Percentiles rank a stretch among this genome's conserved stretches.
Evolutionary conservation across 257 asterid species (phyloP).

Genomic region (Salvia miltiorrhiza): DNA sequence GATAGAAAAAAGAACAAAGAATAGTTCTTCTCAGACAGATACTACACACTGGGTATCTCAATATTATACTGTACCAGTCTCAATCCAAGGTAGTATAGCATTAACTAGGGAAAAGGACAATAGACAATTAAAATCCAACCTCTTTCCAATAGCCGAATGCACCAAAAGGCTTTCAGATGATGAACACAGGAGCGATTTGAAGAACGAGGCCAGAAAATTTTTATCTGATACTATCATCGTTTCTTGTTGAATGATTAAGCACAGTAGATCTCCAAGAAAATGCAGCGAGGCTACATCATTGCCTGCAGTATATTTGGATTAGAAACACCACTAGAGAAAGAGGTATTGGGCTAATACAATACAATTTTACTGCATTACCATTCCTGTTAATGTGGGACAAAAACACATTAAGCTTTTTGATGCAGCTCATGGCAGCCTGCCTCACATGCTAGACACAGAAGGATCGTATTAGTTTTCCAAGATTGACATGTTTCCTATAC

Average conservation of each 20-base stretch:
- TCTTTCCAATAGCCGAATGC: conserved; percentile 51
- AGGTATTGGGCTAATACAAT: background rate
- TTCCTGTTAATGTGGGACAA: conserved; percentile 43
- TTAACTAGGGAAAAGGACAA: conserved; percentile 5
- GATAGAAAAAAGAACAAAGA: background rate
- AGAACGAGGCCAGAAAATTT: conserved; percentile 55
- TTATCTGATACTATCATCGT: conserved; percentile 71
- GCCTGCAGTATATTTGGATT: conserved; percentile 45
- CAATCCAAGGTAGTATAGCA: background rate
- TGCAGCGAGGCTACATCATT: conserved; percentile 33
- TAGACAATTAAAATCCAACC: conserved; percentile 36
- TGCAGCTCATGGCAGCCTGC: conserved; percentile 65
- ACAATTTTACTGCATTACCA: conserved; percentile 38
- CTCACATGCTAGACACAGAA: conserved; percentile 52
- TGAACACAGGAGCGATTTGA: conserved; percentile 64
- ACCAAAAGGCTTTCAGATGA: conserved; percentile 55
- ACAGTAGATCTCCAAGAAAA: conserved; percentile 71
- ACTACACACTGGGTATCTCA: conserved; percentile 2
- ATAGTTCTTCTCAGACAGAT: background rate
- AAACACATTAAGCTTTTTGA: conserved; percentile 50
- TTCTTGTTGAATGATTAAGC: conserved; percentile 65
- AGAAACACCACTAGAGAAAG: conserved; percentile 12
- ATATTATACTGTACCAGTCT: background rate
- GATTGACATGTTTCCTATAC: background rate
- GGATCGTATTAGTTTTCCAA: conserved; percentile 7